These are phyloP conservation scores for Phytophthora litchii DNA, from an alignment of 352 stramenopile species.

Conservation along the genomic window DNA sequence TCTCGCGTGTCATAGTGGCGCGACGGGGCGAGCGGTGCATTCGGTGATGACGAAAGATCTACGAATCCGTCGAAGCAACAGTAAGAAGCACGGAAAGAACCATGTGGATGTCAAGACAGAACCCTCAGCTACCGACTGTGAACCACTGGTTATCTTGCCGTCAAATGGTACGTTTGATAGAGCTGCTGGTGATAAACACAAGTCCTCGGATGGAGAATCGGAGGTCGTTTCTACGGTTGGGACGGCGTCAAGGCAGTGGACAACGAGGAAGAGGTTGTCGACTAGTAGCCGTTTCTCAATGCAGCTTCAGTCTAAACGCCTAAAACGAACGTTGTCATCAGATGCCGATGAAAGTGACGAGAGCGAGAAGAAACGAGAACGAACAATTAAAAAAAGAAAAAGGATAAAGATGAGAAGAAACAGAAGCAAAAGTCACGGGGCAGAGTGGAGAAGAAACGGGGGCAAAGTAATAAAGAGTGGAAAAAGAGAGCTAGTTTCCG, in stretches of 20 bases:
- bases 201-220: constrained; percentile 1
- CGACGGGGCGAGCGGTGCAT: constrained; percentile 37
- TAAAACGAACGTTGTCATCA: constrained; percentile 7
- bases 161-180: constrained; percentile 2
- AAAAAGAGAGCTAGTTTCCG: neutral
- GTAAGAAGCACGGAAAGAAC: neutral
- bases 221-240: constrained; percentile 1
- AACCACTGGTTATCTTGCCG: constrained; percentile 10
- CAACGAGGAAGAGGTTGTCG: constrained; percentile 29
- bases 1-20: constrained; percentile 59
- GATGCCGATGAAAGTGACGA: constrained; percentile 12
- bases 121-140: neutral
- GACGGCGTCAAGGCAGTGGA: constrained; percentile 17
- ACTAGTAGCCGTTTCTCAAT: constrained; percentile 4
- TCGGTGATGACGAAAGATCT: constrained; percentile 56
- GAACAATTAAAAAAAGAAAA: neutral
- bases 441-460: constrained; percentile 1
- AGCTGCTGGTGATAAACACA: no score
- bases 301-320: constrained; percentile 7
- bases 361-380: constrained; percentile 5
- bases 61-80: constrained; percentile 31
- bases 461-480: neutral
- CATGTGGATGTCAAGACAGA: constrained; percentile 1
- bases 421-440: neutral
- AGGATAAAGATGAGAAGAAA: neutral